These are phyloP conservation scores for Beauveria pseudobassiana DNA, from an alignment of 2,329 filamentous ascomycete genomes.

Conservation along the genomic window DNA sequence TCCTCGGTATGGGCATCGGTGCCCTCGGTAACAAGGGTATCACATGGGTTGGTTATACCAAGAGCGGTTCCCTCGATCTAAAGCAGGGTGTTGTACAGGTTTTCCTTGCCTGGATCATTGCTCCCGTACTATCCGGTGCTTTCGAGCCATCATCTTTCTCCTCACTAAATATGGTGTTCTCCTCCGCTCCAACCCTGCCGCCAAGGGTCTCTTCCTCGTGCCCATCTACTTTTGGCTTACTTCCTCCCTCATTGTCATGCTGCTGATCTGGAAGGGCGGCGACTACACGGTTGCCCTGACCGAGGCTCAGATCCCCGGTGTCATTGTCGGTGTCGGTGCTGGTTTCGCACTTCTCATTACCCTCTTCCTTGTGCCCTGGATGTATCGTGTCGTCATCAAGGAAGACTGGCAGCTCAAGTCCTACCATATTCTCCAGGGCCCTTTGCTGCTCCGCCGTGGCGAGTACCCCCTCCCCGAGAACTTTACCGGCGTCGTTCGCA, in stretches of 20 bases:
- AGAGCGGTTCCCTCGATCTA: conserved; percentile 28
- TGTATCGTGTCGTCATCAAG: conserved; percentile 50
- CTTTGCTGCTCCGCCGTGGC: conserved; percentile 40
- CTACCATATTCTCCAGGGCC: conserved; percentile 47
- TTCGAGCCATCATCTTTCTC: conserved; percentile 49
- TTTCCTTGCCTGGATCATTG: conserved; percentile 54
- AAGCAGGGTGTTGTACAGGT: conserved; percentile 49
- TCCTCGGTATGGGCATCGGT: conserved; percentile 53
- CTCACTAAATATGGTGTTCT: conserved; percentile 51
- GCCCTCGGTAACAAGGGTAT: conserved; percentile 43
- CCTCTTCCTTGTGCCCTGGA: conserved; percentile 51
- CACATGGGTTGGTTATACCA: conserved; percentile 42
- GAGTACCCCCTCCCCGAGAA: conserved; percentile 35
- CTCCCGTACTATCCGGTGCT: conserved; percentile 44
- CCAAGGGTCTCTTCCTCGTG: conserved; percentile 43
- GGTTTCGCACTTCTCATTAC: conserved; percentile 41
- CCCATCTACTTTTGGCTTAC: conserved; percentile 53
- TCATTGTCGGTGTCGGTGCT: conserved; percentile 45
- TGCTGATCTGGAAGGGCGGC: conserved; percentile 52
- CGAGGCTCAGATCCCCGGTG: conserved; percentile 40
- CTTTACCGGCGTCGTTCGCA: conserved; percentile 34
- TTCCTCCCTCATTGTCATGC: conserved; percentile 47
- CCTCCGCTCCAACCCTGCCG: conserved; percentile 43
- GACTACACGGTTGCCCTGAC: conserved; percentile 39
- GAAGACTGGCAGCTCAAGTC: conserved; percentile 53